Percentiles rank a stretch among this genome's conserved stretches.
Evolutionary conservation across 495 filamentous ascomycete genomes (phyloP).

Genomic region (Penicillium longicatenatum): DNA sequence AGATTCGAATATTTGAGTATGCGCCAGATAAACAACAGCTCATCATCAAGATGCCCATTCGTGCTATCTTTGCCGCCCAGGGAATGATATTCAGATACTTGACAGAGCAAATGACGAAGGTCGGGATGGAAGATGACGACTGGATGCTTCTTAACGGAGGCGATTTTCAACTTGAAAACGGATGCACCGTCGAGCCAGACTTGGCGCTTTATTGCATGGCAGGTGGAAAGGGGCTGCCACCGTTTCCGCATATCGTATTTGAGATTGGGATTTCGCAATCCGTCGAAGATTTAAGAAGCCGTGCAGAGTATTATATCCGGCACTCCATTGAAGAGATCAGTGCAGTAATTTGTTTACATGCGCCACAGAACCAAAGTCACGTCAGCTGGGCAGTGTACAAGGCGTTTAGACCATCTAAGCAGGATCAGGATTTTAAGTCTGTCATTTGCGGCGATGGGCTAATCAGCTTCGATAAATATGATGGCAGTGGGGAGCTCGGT

Average conservation of each 20-base stretch:
- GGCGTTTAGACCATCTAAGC: conserved; percentile 4
- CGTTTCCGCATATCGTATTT: conserved; percentile 9
- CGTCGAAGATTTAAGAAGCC: conserved; percentile 7
- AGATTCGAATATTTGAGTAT: conserved; percentile 11
- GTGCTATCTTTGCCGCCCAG: conserved; percentile 8
- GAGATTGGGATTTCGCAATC: conserved; percentile 11
- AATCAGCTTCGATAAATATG: conserved; percentile 6
- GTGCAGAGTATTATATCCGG: conserved; percentile 8
- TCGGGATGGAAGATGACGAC: conserved; percentile 10
- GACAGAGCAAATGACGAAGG: conserved; percentile 9
- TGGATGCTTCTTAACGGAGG: conserved; percentile 11
- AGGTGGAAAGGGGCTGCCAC: conserved; percentile 5
- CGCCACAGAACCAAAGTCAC: conserved; percentile 10
- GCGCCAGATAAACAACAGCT: conserved; percentile 10
- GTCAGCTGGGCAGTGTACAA: conserved; percentile 10
- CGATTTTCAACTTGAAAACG: conserved; percentile 7
- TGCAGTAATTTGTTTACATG: conserved; percentile 11
- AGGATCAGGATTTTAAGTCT: conserved; percentile 1
- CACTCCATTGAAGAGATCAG: conserved; percentile 1
- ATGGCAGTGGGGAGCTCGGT: conserved; percentile 4
- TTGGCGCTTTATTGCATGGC: conserved; percentile 3
- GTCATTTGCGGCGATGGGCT: background rate
- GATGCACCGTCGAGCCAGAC: conserved; percentile 10
- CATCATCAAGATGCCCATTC: conserved; percentile 9
- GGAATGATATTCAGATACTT: conserved; percentile 8